These are phyloP conservation scores for Coemansia sp. DNA, from an alignment of 192 early-diverging fungal species.

Conservation along the genomic window DNA sequence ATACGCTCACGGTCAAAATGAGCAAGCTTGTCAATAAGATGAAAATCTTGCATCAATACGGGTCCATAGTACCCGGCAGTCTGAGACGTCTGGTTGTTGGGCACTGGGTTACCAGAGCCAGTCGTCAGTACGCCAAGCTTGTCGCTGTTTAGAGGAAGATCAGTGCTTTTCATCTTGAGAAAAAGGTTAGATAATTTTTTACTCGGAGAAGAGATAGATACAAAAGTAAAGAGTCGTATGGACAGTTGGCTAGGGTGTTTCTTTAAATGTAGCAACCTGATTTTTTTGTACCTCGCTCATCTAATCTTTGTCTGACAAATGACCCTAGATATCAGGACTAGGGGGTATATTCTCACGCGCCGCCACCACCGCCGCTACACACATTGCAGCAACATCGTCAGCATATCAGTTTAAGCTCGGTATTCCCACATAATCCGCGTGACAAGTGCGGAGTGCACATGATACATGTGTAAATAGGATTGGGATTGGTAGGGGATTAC, in stretches of 20 bases:
- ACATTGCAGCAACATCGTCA: neutral
- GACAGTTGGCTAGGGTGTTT: neutral
- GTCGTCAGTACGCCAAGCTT: constrained; percentile 43
- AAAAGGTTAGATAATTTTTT: neutral
- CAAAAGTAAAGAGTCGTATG: neutral
- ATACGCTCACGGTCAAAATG: constrained; percentile 88
- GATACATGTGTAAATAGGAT: neutral
- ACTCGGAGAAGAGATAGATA: neutral
- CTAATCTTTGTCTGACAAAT: neutral
- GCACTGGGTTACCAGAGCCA: constrained; percentile 65
- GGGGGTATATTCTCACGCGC: neutral
- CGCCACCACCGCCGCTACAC: neutral
- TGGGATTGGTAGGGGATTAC: neutral
- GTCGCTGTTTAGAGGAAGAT: constrained; percentile 2
- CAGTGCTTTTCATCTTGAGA: constrained; percentile 20
- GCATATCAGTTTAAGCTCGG: neutral
- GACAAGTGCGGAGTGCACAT: neutral
- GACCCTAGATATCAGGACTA: neutral
- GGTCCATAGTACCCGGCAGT: constrained; percentile 70
- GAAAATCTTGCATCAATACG: constrained; percentile 72
- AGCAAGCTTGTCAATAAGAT: constrained; percentile 76
- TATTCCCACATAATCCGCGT: neutral
- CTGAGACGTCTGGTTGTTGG: constrained; percentile 67
- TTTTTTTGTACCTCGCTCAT: neutral
- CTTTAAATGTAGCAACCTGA: neutral